These are phyloP conservation scores for Solanum clarkiae DNA, from an alignment of 257 asterid species.

Conservation along the genomic window DNA sequence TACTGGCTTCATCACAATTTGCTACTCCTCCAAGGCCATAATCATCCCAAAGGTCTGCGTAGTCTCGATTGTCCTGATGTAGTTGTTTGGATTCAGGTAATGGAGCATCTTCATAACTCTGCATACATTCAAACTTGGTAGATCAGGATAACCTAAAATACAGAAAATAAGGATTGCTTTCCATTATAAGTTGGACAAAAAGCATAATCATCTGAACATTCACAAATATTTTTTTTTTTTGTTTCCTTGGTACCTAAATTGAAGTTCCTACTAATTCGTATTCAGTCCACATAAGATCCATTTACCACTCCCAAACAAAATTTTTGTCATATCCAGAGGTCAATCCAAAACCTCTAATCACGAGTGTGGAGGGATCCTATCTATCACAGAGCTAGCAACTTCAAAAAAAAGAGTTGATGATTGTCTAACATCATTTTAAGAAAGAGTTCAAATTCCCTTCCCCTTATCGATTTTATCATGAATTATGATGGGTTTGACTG, in stretches of 20 bases:
- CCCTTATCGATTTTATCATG: too few species aligned
- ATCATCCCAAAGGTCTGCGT: constrained; percentile 47
- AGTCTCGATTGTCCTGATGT: constrained; percentile 24
- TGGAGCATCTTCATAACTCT: constrained; percentile 86
- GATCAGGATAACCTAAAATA: background rate
- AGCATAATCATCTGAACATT: background rate
- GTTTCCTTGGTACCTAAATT: too few species aligned
- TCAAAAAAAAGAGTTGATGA: too few species aligned
- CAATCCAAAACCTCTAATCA: background rate
- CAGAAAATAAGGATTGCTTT: background rate
- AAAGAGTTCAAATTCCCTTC: too few species aligned
- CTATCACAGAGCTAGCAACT: too few species aligned
- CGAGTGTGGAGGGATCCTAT: background rate
- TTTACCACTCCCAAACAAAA: background rate
- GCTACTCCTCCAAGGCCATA: constrained; percentile 16
- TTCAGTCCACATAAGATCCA: background rate
- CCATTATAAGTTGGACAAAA: background rate
- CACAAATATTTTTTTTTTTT: background rate
- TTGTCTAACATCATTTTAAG: too few species aligned
- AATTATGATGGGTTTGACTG: too few species aligned
- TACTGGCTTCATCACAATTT: constrained; percentile 16
- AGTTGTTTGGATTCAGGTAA: constrained; percentile 46
- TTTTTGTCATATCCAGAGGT: background rate
- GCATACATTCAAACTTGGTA: background rate
- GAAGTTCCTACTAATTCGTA: background rate